Evolutionary conservation across 768 basidiomycete species (phyloP).

Genomic region (Hydnum rufescens): DNA sequence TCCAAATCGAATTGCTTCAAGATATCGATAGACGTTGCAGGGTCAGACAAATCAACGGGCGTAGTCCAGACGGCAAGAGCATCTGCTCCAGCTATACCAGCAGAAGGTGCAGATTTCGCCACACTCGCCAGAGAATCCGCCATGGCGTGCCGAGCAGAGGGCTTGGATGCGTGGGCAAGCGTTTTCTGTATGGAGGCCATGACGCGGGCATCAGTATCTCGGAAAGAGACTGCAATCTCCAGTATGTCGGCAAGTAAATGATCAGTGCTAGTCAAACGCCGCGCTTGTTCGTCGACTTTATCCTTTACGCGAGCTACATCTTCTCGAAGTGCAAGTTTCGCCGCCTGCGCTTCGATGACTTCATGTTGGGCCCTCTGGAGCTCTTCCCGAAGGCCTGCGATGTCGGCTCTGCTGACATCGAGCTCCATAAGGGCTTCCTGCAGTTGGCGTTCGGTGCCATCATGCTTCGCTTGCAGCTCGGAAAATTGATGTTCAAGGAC

Average conservation of each 20-base stretch:
- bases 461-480: constrained; percentile 44
- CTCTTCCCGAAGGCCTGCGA: constrained; percentile 50
- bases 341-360: constrained; percentile 41
- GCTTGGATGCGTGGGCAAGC: not conserved
- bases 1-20: constrained; percentile 67
- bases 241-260: constrained; percentile 65
- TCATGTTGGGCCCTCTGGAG: constrained; percentile 51
- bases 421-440: constrained; percentile 40
- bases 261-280: constrained; percentile 16
- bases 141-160: not conserved
- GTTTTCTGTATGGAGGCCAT: constrained; percentile 26
- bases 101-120: not conserved
- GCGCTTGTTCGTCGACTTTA: not conserved
- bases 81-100: constrained; percentile 1
- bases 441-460: constrained; percentile 38
- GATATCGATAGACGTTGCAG: constrained; percentile 43
- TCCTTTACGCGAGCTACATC: constrained; percentile 29
- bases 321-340: constrained; percentile 50
- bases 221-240: constrained; percentile 59
- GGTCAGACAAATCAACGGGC: constrained; percentile 35
- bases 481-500: constrained; percentile 78
- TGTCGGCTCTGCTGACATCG: constrained; percentile 48
- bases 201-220: constrained; percentile 57
- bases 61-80: not conserved
- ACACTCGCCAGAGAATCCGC: not conserved